These are phyloP conservation scores for Cryptosporidium felis DNA, from an alignment of 169 alveolate genomes.

Conservation along the genomic window DNA sequence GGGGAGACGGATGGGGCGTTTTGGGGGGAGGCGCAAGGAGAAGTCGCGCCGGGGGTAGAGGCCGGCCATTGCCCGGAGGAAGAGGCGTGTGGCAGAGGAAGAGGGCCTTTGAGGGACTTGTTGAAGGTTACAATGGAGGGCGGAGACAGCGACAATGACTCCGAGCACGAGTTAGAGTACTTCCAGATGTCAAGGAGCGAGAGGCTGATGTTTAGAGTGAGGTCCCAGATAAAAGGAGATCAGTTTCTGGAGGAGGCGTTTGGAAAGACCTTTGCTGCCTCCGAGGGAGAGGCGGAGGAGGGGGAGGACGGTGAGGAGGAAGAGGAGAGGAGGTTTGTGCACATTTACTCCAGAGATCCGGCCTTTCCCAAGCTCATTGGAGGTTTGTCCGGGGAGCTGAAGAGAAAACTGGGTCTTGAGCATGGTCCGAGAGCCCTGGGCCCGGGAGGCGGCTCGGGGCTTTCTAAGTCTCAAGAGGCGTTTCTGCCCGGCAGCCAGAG, in stretches of 20 bases:
- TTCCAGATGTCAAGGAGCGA: slow-evolving; percentile 21
- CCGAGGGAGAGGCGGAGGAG: neutral
- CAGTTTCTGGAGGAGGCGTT: neutral
- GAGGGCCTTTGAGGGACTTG: neutral
- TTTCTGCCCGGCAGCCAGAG: neutral
- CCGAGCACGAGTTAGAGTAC: slow-evolving; percentile 14
- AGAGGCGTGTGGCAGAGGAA: neutral
- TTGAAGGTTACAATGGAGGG: slow-evolving; percentile 29
- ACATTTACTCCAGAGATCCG: neutral
- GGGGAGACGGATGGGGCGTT: neutral
- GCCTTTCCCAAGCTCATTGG: neutral
- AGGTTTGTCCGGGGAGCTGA: neutral
- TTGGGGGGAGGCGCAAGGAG: neutral
- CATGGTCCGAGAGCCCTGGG: neutral
- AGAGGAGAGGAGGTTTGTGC: neutral
- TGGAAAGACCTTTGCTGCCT: neutral
- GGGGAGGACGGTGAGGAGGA: neutral
- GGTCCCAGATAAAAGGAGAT: neutral
- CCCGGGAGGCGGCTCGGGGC: neutral
- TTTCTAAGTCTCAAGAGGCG: too few relatives aligned
- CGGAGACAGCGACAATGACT: slow-evolving; percentile 45
- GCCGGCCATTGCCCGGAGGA: neutral
- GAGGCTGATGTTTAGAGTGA: neutral
- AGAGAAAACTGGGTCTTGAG: neutral
- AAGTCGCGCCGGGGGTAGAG: neutral